Evolutionary conservation across 164 flowering plant genomes (phyloP).

Genomic region (Macadamia tetraphylla): DNA sequence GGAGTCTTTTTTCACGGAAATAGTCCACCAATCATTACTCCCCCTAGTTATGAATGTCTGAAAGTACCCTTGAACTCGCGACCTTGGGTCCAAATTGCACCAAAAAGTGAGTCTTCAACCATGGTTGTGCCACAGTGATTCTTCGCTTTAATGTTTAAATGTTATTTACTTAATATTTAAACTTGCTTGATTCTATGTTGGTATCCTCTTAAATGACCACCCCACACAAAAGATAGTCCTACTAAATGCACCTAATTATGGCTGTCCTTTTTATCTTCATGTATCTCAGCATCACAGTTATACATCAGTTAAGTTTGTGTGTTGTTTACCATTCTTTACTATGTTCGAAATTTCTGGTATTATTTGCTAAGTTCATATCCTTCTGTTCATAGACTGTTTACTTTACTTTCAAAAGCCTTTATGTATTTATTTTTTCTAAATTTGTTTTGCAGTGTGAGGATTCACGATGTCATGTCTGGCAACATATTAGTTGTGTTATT

Average conservation of each 20-base stretch:
- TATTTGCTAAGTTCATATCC: not conserved
- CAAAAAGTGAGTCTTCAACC: too few relatives aligned
- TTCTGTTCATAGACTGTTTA: not conserved
- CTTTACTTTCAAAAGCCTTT: not conserved
- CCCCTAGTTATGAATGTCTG: too few relatives aligned
- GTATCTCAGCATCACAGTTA: not conserved
- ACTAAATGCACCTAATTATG: not conserved
- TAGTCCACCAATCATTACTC: too few relatives aligned
- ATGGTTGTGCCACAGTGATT: too few relatives aligned
- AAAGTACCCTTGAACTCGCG: too few relatives aligned
- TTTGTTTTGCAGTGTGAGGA: slow-evolving; percentile 79
- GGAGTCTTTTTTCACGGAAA: too few relatives aligned
- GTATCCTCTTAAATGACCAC: too few relatives aligned
- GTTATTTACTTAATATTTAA: too few relatives aligned
- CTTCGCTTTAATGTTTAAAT: too few relatives aligned
- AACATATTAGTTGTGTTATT: slow-evolving; percentile 78
- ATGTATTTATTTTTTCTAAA: not conserved
- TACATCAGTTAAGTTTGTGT: not conserved
- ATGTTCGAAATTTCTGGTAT: not conserved
- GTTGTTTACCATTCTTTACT: not conserved
- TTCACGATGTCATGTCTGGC: slow-evolving; percentile 71
- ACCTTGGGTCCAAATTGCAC: too few relatives aligned
- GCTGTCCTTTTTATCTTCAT: not conserved
- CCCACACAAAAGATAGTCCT: not conserved
- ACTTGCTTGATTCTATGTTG: too few relatives aligned